Evolutionary conservation across 2,329 filamentous ascomycete species (phyloP).

Genomic region (Ophiocordyceps unilateralis): DNA sequence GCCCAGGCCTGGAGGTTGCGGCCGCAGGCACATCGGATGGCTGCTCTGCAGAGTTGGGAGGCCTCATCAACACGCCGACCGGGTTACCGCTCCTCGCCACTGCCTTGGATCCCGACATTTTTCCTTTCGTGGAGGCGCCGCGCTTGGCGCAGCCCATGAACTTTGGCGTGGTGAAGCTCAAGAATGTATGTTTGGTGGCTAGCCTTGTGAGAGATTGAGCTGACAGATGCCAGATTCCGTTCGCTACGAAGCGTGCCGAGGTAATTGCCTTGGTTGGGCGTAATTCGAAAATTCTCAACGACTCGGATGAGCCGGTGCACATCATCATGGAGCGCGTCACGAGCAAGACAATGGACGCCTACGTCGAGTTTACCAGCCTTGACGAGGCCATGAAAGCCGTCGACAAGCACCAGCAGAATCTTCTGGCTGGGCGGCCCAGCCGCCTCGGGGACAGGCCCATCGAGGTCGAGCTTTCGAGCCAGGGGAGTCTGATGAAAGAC

Average conservation of each 20-base stretch:
- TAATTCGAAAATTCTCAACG: conserved; percentile 36
- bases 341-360: conserved; percentile 44
- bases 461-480: conserved; percentile 37
- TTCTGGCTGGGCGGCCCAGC: conserved; percentile 20
- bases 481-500: conserved; percentile 39
- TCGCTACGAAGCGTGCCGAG: conserved; percentile 32
- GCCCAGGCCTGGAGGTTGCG: neutral
- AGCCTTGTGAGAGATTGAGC: neutral
- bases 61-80: conserved; percentile 14
- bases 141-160: conserved; percentile 12
- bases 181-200: conserved; percentile 24
- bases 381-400: conserved; percentile 36
- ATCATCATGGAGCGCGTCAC: conserved; percentile 49
- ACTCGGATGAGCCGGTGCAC: conserved; percentile 37
- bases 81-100: conserved; percentile 16
- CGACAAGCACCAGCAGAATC: conserved; percentile 24
- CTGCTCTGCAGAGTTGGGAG: conserved; percentile 20
- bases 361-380: conserved; percentile 36
- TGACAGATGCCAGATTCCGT: conserved; percentile 30
- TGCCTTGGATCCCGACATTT: conserved; percentile 21
- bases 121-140: conserved; percentile 28
- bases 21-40: conserved; percentile 2
- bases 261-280: conserved; percentile 41
- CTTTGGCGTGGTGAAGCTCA: conserved; percentile 29
- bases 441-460: conserved; percentile 41